These are phyloP conservation scores for Dipteronia sinensis DNA, from an alignment of 345 rosid species.

Conservation along the genomic window DNA sequence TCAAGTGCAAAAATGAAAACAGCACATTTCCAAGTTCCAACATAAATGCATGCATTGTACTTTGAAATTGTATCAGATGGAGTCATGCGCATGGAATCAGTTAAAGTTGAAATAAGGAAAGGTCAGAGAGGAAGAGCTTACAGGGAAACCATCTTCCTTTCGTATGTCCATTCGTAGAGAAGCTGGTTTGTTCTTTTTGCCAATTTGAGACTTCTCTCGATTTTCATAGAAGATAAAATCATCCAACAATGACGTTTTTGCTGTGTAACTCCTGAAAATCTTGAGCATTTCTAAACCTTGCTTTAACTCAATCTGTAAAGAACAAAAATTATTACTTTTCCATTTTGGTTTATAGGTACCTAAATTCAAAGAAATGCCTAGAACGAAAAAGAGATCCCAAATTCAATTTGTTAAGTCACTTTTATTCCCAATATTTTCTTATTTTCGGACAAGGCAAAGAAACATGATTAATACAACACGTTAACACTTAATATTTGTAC, in stretches of 20 bases:
- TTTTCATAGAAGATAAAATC: slow-evolving; percentile 72
- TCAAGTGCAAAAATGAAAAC: not conserved
- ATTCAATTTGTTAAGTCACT: not conserved
- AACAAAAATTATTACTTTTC: not conserved
- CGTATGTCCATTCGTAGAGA: slow-evolving; percentile 42
- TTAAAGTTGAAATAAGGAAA: not conserved
- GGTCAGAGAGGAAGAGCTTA: slow-evolving; percentile 24
- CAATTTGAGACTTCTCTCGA: slow-evolving; percentile 51
- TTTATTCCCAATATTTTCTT: too few species aligned
- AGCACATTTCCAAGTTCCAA: not conserved
- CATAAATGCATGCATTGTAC: too few species aligned
- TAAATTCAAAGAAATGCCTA: too few species aligned
- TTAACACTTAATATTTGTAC: too few species aligned
- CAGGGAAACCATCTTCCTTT: slow-evolving; percentile 39
- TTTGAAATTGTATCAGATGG: too few species aligned
- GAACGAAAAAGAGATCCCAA: too few species aligned
- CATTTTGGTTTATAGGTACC: too few species aligned
- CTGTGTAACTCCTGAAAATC: slow-evolving; percentile 54
- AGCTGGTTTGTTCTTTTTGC: slow-evolving; percentile 47
- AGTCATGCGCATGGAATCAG: too few species aligned
- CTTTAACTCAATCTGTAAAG: slow-evolving; percentile 50
- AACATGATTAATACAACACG: too few species aligned
- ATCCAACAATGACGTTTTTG: slow-evolving; percentile 55
- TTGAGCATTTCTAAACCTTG: slow-evolving; percentile 75
- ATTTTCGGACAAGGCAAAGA: too few species aligned